These are phyloP conservation scores for Calonectria hongkongensis DNA, from an alignment of 2,329 filamentous ascomycete genomes.

Conservation along the genomic window DNA sequence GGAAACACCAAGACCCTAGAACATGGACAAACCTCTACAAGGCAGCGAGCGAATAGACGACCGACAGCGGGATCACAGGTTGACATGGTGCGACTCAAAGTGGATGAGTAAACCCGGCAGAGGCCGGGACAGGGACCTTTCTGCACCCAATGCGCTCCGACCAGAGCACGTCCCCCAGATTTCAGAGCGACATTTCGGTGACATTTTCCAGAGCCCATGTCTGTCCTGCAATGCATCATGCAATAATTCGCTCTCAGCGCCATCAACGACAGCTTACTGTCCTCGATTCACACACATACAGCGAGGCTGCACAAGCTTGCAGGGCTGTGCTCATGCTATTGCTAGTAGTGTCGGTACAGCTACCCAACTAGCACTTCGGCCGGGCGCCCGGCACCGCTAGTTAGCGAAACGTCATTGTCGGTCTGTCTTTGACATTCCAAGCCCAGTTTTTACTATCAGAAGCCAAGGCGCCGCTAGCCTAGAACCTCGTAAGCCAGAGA, in stretches of 20 bases:
- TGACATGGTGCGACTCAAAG: slow-evolving; percentile 29
- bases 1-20: slow-evolving; percentile 13
- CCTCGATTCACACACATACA: neutral
- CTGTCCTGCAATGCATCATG: slow-evolving; percentile 28
- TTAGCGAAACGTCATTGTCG: slow-evolving; percentile 25
- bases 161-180: slow-evolving; percentile 16
- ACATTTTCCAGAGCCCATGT: slow-evolving; percentile 20
- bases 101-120: slow-evolving; percentile 36
- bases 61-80: slow-evolving; percentile 14
- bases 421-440: slow-evolving; percentile 29
- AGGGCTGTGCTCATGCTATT: slow-evolving; percentile 12
- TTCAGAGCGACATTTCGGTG: slow-evolving; percentile 24
- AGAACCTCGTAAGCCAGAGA: slow-evolving; percentile 26
- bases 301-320: slow-evolving; percentile 2
- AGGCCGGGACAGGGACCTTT: slow-evolving; percentile 36
- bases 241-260: slow-evolving; percentile 20
- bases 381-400: slow-evolving; percentile 20
- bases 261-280: slow-evolving; percentile 6
- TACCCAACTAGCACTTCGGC: slow-evolving; percentile 18
- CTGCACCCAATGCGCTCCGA: slow-evolving; percentile 2
- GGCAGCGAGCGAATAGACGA: slow-evolving; percentile 18
- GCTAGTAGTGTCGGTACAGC: slow-evolving; percentile 3
- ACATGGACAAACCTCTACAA: slow-evolving; percentile 13
- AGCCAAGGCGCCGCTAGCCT: slow-evolving; percentile 32
- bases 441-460: slow-evolving; percentile 16